Evolutionary conservation across 2,329 filamentous ascomycete species (phyloP).

Genomic region (Calcarisporium arbuscula): DNA sequence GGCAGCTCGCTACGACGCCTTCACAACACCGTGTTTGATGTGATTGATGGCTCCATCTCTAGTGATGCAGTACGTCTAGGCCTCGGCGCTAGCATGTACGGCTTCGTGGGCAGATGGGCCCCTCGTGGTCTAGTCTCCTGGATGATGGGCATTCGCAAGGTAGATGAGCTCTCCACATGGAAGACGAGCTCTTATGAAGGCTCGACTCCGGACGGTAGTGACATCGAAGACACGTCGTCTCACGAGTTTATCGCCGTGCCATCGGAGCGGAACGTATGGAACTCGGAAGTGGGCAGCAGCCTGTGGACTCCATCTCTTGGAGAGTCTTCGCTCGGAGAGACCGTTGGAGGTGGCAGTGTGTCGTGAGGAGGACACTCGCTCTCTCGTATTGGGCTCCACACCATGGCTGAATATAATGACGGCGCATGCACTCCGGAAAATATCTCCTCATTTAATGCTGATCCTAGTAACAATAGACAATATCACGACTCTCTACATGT

Average conservation of each 20-base stretch:
- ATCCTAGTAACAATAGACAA: no score
- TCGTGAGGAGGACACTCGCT: no score
- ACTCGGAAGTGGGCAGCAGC: constrained; percentile 35
- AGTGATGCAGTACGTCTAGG: constrained; percentile 69
- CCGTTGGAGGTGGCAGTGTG: neutral
- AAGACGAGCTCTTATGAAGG: constrained; percentile 37
- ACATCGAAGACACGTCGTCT: constrained; percentile 17
- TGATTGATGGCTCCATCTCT: constrained; percentile 61
- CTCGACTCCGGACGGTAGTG: constrained; percentile 21
- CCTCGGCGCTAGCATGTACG: constrained; percentile 76
- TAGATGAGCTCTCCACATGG: constrained; percentile 51
- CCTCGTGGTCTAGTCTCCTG: constrained; percentile 75
- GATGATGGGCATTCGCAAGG: constrained; percentile 79
- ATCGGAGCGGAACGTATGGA: constrained; percentile 33
- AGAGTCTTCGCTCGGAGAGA: constrained; percentile 12
- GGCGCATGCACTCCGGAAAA: no score
- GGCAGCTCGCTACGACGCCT: constrained; percentile 72
- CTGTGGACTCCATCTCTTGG: constrained; percentile 34
- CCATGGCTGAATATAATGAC: no score
- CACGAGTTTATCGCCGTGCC: constrained; percentile 48
- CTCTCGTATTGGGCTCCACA: no score
- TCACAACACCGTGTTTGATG: constrained; percentile 85
- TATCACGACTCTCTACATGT: no score
- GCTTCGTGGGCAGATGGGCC: constrained; percentile 74
- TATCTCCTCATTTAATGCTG: constrained; percentile 2